Evolutionary conservation across 257 asterid genomes (phyloP).

Genomic region (Ilex asprella): DNA sequence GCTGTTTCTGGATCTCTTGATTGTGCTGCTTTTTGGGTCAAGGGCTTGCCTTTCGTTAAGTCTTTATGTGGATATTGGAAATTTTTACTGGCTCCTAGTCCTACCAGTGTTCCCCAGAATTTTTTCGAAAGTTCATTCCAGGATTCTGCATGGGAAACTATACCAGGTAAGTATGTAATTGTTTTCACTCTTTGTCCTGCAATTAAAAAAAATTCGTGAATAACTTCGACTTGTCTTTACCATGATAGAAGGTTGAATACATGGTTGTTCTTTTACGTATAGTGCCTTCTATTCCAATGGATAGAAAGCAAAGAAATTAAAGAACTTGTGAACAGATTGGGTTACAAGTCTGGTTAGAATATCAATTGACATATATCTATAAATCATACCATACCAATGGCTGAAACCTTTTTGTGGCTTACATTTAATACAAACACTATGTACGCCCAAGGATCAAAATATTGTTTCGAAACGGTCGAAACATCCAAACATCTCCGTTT

Average conservation of each 20-base stretch:
- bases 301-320: constrained; percentile 6
- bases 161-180: constrained; percentile 61
- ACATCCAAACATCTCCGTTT: too few relatives aligned
- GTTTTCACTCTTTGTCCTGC: too few relatives aligned
- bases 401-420: too few relatives aligned
- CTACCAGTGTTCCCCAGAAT: constrained; percentile 43
- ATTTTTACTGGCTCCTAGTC: constrained; percentile 60
- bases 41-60: constrained; percentile 73
- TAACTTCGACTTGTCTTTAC: neutral
- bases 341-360: too few relatives aligned
- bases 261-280: constrained; percentile 1
- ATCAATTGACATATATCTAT: too few relatives aligned
- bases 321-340: too few relatives aligned
- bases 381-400: too few relatives aligned
- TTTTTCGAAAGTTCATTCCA: constrained; percentile 55
- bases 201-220: too few relatives aligned
- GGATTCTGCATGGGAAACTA: constrained; percentile 73
- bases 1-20: constrained; percentile 74
- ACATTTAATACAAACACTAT: too few relatives aligned
- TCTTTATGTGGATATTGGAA: constrained; percentile 88
- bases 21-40: constrained; percentile 85
- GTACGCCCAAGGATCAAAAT: too few relatives aligned
- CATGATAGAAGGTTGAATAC: too few relatives aligned
- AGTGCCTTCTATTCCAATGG: neutral
- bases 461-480: too few relatives aligned